phyloP scores from a whole-genome alignment of 163 green algal genomes.

The Chlamydomonas reinhardtii region DNA sequence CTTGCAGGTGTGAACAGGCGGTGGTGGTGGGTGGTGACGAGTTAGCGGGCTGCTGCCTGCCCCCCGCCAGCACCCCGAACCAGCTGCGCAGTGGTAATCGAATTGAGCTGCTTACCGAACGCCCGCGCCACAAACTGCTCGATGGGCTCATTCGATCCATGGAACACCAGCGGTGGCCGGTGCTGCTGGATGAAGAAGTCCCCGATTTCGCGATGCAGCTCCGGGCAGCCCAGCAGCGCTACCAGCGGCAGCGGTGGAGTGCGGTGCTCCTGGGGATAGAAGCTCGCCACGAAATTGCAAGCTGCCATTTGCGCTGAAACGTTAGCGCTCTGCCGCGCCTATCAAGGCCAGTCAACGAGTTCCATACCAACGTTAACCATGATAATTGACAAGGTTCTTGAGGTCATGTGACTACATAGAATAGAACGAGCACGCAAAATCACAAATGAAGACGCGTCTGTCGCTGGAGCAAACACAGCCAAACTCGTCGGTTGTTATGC shows the following conservation, averaged over 20 bases:
- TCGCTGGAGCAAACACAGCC: no score
- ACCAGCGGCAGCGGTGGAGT: slow-evolving; percentile 79
- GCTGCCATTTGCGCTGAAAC: no score
- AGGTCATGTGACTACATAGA: no score
- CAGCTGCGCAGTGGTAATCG: background rate
- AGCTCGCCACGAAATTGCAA: slow-evolving; percentile 34
- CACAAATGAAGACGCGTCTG: no score
- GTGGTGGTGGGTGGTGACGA: background rate
- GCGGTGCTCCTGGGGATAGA: slow-evolving; percentile 67
- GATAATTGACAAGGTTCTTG: no score
- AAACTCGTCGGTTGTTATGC: no score
- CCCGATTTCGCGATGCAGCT: slow-evolving; percentile 68
- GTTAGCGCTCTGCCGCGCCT: no score
- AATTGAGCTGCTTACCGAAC: slow-evolving; percentile 63
- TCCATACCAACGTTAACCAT: no score
- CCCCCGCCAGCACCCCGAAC: background rate
- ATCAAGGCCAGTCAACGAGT: no score
- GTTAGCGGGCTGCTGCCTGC: background rate
- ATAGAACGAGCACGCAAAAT: no score
- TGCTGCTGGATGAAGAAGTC: slow-evolving; percentile 75
- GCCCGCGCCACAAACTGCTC: slow-evolving; percentile 60
- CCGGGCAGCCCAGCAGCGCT: slow-evolving; percentile 70
- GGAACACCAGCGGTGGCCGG: slow-evolving; percentile 73
- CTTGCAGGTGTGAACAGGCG: no score
- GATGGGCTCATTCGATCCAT: slow-evolving; percentile 67